Base-by-base conservation (phyloP, 148 eudicot species). In the Chenopodium suecicum region DNA sequence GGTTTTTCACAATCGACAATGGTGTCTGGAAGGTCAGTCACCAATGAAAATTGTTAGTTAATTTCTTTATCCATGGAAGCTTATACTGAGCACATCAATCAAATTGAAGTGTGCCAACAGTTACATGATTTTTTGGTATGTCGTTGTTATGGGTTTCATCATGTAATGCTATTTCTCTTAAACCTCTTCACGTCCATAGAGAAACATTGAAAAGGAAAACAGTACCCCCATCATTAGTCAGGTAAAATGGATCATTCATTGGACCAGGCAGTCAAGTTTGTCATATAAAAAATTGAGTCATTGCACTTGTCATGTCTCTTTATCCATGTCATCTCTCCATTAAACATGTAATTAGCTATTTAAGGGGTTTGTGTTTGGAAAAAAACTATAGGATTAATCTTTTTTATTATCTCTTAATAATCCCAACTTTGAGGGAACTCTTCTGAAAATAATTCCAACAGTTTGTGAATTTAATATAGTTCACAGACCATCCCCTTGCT, bases 1-100 rank as follows among this genome's bases (percentile, higher is more conserved):
- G 86, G 50, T 95, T 95, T 82, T 79, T 95, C 76, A 95, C 99
- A 74, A 72, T 91, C 67, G 90, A 91, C 83, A 87, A 91, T 89
- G 97, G 93, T 31, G 87, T 89, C 74, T 67, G 98, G 92, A 93
- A 95, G 89, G 98, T 95, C 86, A 89, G 94, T 83, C 44, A 62
- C 68, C n/a, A 29, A 48, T 78, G 34, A 73, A 23, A 16, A 66
- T 13, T 76, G 64, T 25, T 77, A 13, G 17, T 70, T 76, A 54
- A 52, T 52, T 60, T 62, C 56, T 72, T 84, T 56, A 37, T 27
- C 64, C 14, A 72, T 71, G 56, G 74, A 56, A 77, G 54, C 32
- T 64, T 54, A 50, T 34, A 25, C 74, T 72, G 37, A 73, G 62
- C 41, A 56, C 34, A 50, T 83, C 56, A 14, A 48, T 70, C 20